Conservation (phyloP, 176 grass and related monocot genomes). For the Oryza coarctata region DNA sequence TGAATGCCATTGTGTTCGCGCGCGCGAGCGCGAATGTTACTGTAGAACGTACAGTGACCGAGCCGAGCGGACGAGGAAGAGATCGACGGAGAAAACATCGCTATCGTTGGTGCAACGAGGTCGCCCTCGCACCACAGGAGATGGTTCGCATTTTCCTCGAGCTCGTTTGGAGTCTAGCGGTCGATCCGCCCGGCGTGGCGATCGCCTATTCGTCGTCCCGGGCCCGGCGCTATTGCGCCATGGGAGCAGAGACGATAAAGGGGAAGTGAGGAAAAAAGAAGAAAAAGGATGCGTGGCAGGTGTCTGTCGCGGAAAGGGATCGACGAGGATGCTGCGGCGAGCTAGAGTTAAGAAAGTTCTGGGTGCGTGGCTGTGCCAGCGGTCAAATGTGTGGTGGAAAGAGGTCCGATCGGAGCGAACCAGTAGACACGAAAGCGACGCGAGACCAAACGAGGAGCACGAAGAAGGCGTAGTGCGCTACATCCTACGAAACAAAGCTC, state of each 20-base stretch:
- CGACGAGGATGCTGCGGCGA: slow-evolving; percentile 2
- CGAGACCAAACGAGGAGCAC: neutral
- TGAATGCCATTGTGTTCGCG: neutral
- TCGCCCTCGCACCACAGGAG: slow-evolving; percentile 17
- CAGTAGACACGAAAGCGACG: slow-evolving; percentile 22
- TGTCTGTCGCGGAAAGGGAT: neutral
- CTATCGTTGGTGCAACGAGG: neutral
- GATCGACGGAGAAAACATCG: neutral
- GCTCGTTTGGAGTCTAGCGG: slow-evolving; percentile 12
- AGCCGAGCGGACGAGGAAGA: neutral
- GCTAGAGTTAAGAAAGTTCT: slow-evolving; percentile 2
- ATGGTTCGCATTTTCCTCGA: neutral
- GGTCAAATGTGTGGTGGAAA: slow-evolving; percentile 31
- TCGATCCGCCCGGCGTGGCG: slow-evolving; percentile 7
- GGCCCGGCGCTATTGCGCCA: neutral
- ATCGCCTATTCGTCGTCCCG: neutral
- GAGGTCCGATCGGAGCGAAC: neutral
- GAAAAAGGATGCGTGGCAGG: neutral
- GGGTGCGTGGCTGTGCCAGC: slow-evolving; percentile 25
- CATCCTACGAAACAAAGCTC: neutral
- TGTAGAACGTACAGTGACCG: neutral
- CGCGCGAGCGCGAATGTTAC: neutral
- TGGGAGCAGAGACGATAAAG: neutral
- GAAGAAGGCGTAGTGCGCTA: neutral
- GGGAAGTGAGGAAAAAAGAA: neutral